Conservation (phyloP, 305 asterid genomes). For the Fraxinus platypoda region DNA sequence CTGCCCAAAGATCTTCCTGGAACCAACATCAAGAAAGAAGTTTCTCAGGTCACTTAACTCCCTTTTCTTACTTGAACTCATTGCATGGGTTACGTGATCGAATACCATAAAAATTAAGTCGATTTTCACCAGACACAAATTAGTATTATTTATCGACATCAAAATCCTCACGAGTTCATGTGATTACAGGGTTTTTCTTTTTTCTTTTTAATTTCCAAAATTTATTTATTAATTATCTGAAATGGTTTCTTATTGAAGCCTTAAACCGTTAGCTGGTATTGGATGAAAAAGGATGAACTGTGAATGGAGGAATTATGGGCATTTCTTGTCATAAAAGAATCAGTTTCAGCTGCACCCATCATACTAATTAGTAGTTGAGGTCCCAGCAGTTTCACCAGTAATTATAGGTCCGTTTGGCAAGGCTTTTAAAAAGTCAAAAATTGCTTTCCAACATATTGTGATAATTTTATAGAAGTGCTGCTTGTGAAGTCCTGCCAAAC, state of each 20-base stretch:
- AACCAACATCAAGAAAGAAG: constrained; percentile 75
- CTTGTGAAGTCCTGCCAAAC: neutral
- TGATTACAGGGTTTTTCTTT: neutral
- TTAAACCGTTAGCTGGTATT: neutral
- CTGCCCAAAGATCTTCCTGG: constrained; percentile 76
- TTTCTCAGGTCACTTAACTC: constrained; percentile 43
- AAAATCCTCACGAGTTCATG: too few relatives aligned
- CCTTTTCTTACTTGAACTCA: neutral
- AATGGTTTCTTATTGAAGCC: neutral
- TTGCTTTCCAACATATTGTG: neutral
- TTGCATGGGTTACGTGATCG: neutral
- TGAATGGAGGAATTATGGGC: neutral
- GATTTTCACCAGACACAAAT: neutral
- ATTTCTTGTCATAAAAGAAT: neutral
- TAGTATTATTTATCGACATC: too few relatives aligned
- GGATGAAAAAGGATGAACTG: neutral
- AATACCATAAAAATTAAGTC: neutral
- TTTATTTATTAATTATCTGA: neutral
- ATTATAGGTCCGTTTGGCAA: neutral
- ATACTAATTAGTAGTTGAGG: neutral
- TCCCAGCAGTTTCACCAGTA: neutral
- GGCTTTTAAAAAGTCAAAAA: neutral
- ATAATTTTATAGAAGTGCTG: neutral
- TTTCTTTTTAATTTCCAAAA: too few relatives aligned
- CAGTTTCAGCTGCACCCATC: neutral